These are phyloP conservation scores for Herpetomonas tarakana DNA, from an alignment of 208 protist genomes.

Conservation along the genomic window DNA sequence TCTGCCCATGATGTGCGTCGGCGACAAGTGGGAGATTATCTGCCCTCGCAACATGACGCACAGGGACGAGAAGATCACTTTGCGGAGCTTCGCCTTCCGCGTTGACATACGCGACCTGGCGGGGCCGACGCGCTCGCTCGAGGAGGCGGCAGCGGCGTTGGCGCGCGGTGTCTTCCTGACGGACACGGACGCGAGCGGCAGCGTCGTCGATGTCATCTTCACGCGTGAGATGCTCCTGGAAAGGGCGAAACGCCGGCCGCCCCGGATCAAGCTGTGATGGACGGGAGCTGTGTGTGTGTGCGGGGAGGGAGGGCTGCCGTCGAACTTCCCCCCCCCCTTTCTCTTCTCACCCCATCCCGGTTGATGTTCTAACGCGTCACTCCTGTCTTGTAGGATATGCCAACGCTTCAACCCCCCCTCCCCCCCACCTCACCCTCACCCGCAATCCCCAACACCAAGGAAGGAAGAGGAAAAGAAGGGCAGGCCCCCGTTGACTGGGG, in stretches of 20 bases:
- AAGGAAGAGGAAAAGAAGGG: too few relatives aligned
- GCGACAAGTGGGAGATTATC: conserved; percentile 43
- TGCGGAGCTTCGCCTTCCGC: conserved; percentile 5
- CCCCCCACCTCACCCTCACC: too few relatives aligned
- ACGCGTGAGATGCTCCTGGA: conserved; percentile 1
- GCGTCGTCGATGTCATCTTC: not conserved
- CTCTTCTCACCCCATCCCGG: too few relatives aligned
- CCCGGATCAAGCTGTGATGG: not conserved
- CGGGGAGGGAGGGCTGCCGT: too few relatives aligned
- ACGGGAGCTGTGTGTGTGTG: too few relatives aligned
- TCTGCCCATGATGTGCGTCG: conserved; percentile 29
- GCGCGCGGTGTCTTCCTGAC: not conserved
- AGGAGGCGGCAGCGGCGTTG: not conserved
- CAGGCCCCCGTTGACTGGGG: too few relatives aligned
- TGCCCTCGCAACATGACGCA: conserved; percentile 16
- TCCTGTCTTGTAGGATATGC: too few relatives aligned
- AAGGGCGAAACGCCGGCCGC: not conserved
- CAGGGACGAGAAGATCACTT: not conserved
- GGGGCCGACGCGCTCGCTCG: not conserved
- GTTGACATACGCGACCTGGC: conserved; percentile 1
- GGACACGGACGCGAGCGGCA: not conserved
- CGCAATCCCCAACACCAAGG: too few relatives aligned
- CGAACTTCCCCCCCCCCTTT: too few relatives aligned
- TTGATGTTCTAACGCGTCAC: too few relatives aligned
- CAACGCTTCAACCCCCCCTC: too few relatives aligned